Conservation (phyloP, 73 alveolate genomes). For the Paraurostyla sp. region DNA sequence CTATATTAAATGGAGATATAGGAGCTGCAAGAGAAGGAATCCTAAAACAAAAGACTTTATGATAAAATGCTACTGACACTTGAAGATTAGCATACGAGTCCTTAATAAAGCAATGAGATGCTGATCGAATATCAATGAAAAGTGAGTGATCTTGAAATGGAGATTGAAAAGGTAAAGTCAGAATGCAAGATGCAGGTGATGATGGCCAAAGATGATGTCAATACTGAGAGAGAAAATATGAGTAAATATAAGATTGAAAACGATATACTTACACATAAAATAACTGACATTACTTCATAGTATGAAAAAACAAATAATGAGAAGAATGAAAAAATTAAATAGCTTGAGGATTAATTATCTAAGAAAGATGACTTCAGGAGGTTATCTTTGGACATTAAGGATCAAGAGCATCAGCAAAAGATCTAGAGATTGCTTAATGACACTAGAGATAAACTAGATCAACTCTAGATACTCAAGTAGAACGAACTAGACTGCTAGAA, state of each 20-base stretch:
- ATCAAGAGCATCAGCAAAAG: neutral
- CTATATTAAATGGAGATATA: neutral
- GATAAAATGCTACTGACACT: constrained; percentile 29
- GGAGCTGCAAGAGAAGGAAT: constrained; percentile 3
- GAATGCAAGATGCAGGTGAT: neutral
- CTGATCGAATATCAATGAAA: neutral
- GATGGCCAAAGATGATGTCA: neutral
- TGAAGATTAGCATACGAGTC: neutral
- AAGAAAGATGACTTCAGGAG: constrained; percentile 22
- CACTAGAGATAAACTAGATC: constrained; percentile 13
- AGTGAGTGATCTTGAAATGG: neutral
- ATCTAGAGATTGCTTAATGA: neutral
- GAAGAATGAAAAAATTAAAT: neutral
- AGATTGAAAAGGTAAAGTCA: constrained; percentile 7
- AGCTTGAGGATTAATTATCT: neutral
- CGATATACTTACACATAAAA: neutral
- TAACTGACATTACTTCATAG: neutral
- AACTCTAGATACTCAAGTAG: neutral
- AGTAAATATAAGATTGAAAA: neutral
- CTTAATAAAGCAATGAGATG: neutral
- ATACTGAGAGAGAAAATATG: constrained; percentile 5
- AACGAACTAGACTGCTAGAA: constrained; percentile 33
- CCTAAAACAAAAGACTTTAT: neutral
- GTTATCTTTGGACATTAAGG: neutral
- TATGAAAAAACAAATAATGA: neutral